Evolutionary conservation across 306 rosid species (phyloP), one percentile per base, ranked within the genome.

Genomic region (Boehmeria nivea): DNA sequence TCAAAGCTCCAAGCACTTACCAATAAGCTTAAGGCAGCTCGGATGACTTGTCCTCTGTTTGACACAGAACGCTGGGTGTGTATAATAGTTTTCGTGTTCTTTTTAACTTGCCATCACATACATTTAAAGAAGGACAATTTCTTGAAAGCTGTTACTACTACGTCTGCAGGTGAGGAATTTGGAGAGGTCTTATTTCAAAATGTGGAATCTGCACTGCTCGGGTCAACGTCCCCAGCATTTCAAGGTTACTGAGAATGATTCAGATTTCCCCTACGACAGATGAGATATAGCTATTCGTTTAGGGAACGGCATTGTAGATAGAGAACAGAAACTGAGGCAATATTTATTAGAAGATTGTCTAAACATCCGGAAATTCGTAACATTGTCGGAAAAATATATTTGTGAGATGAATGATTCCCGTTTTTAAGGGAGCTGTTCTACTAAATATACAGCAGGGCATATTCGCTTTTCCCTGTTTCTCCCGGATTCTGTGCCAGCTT

Each of bases 51-150:
- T 76, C 99, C 99, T 67, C 81, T 93, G 37, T 93, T 93, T 25
- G 99, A 93, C 78, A 85, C 99, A 1, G 10, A 74, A 33, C 94
- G 99, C 73, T 93, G 99, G 99, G 99, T 93, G n/a, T 39, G n/a
- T n/a, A n/a, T n/a, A n/a, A n/a, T n/a, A n/a, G 69, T 59, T 44
- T 8, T n/a, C 3, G 6, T 15, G 3, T 36, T 20, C 6, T 12
- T 6, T 21, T 44, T n/a, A 24, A 25, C 21, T 51, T 24, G 0
- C 19, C 4, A 6, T 22, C 7, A 4, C 17, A 3, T 59, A 3
- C 0, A 1, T 1, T 36, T 12, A 9, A 9, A 3, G 6, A 9
- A 25, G 3, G 27, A 16, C 2, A 51, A 47, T 4, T 3, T 17
- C 10, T 37, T 36, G 43, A 4, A 42, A 50, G 17, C 26, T 44